Percentiles rank a stretch among this genome's conserved stretches.
Conservation (phyloP, 2,329 filamentous ascomycete genomes). For the Zalaria obscura region DNA sequence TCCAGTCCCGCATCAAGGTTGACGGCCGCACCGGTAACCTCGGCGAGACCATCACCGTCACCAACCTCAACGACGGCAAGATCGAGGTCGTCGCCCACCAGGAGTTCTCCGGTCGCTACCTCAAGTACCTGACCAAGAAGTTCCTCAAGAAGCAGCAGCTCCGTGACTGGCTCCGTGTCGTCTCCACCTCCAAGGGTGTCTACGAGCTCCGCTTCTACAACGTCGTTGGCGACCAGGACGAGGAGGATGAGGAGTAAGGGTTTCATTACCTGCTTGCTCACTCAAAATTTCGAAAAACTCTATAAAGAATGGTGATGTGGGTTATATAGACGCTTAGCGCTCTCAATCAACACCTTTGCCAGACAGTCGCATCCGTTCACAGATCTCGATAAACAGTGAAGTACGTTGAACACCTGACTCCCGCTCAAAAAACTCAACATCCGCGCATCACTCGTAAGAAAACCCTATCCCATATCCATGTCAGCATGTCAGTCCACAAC, state of each 20-base stretch:
- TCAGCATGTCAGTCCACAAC: too few species aligned
- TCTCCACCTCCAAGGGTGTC: conserved; percentile 93
- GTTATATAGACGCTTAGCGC: too few species aligned
- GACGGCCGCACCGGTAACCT: conserved; percentile 97
- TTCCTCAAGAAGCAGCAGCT: conserved; percentile 99
- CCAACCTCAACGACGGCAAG: conserved; percentile 88
- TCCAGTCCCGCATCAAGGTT: conserved; percentile 99
- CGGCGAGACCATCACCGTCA: conserved; percentile 81
- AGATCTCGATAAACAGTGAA: too few species aligned
- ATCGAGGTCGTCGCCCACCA: conserved; percentile 96
- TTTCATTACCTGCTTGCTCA: not conserved
- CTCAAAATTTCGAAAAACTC: too few species aligned
- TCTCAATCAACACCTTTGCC: too few species aligned
- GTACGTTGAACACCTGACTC: too few species aligned
- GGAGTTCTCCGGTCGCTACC: conserved; percentile 95
- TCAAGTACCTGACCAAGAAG: conserved; percentile 99
- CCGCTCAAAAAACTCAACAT: too few species aligned
- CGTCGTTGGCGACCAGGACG: conserved; percentile 94
- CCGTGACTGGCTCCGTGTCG: conserved; percentile 98
- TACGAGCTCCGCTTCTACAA: conserved; percentile 99
- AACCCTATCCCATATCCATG: too few species aligned
- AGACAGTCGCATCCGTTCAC: too few species aligned
- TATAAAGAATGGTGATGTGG: too few species aligned
- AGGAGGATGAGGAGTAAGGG: conserved; percentile 95
- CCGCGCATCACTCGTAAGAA: too few species aligned